Evolutionary conservation across 768 basidiomycete species (phyloP).

Genomic region (Tricholoma furcatifolium): DNA sequence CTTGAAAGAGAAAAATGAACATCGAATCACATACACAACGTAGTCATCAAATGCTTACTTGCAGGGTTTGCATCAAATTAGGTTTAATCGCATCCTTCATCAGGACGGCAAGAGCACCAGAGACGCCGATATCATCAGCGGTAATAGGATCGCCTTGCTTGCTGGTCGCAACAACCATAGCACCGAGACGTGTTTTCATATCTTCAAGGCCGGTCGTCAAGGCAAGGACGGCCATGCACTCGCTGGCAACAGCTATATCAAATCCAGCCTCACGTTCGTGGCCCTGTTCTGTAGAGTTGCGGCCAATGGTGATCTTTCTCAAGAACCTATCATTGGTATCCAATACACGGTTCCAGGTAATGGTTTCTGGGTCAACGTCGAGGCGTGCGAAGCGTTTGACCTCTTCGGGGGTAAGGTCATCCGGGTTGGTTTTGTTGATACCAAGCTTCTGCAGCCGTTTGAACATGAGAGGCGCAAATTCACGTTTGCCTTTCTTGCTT

Average conservation of each 20-base stretch:
- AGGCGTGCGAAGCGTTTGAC: conserved; percentile 87
- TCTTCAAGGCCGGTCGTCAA: conserved; percentile 85
- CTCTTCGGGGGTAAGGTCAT: conserved; percentile 91
- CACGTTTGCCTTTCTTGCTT: conserved; percentile 88
- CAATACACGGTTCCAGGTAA: conserved; percentile 97
- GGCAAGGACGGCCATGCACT: conserved; percentile 97
- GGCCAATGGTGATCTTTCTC: conserved; percentile 91
- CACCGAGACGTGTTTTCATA: conserved; percentile 89
- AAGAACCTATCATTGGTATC: conserved; percentile 98
- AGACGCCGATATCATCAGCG: conserved; percentile 93
- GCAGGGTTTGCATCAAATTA: conserved; percentile 97
- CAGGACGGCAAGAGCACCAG: conserved; percentile 92
- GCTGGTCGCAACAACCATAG: conserved; percentile 96
- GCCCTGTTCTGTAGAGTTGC: conserved; percentile 85
- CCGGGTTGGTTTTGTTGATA: conserved; percentile 90
- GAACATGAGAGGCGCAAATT: conserved; percentile 95
- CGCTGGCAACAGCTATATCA: conserved; percentile 96
- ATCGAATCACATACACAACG: not conserved
- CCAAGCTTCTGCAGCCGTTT: conserved; percentile 94
- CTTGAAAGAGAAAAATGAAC: conserved; percentile 27
- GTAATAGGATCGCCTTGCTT: conserved; percentile 91
- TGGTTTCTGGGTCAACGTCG: conserved; percentile 86
- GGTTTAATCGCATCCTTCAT: conserved; percentile 99
- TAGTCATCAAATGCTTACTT: conserved; percentile 38
- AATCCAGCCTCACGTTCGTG: conserved; percentile 89